Conservation (phyloP, 805 yeast species). For the Suhomyces sp. region DNA sequence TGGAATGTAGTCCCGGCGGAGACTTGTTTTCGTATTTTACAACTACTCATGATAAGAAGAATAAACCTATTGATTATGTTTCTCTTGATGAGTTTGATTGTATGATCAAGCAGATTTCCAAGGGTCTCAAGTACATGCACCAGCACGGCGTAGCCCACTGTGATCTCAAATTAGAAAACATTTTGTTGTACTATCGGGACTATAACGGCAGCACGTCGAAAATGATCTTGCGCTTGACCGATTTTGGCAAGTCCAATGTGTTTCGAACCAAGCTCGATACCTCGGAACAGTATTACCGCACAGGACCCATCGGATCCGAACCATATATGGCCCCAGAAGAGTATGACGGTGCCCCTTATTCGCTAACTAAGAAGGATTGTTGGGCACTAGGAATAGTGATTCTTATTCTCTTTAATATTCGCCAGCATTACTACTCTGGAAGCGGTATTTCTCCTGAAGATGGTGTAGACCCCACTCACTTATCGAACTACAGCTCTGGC, state of each 20-base stretch:
- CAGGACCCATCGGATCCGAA: slow-evolving; percentile 81
- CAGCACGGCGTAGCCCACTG: slow-evolving; percentile 92
- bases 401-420: slow-evolving; percentile 28
- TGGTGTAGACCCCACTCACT: slow-evolving; percentile 43
- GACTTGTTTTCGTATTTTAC: slow-evolving; percentile 33
- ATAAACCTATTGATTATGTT: slow-evolving; percentile 15
- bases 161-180: slow-evolving; percentile 86
- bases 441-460: not conserved
- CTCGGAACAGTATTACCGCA: slow-evolving; percentile 40
- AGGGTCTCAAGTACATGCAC: slow-evolving; percentile 84
- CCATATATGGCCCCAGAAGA: slow-evolving; percentile 95
- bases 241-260: slow-evolving; percentile 90
- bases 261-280: slow-evolving; percentile 88
- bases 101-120: slow-evolving; percentile 79
- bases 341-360: slow-evolving; percentile 50
- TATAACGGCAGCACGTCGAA: slow-evolving; percentile 1
- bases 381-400: slow-evolving; percentile 78
- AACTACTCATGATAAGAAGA: slow-evolving; percentile 3
- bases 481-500: slow-evolving; percentile 41
- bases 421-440: slow-evolving; percentile 24
- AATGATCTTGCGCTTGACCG: slow-evolving; percentile 43
- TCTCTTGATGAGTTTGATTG: slow-evolving; percentile 74
- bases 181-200: slow-evolving; percentile 52
- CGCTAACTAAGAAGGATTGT: slow-evolving; percentile 77
- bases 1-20: slow-evolving; percentile 39